These are phyloP conservation scores for Paraphaeosphaeria minitans DNA, from an alignment of 2,329 filamentous ascomycete species.

Conservation along the genomic window DNA sequence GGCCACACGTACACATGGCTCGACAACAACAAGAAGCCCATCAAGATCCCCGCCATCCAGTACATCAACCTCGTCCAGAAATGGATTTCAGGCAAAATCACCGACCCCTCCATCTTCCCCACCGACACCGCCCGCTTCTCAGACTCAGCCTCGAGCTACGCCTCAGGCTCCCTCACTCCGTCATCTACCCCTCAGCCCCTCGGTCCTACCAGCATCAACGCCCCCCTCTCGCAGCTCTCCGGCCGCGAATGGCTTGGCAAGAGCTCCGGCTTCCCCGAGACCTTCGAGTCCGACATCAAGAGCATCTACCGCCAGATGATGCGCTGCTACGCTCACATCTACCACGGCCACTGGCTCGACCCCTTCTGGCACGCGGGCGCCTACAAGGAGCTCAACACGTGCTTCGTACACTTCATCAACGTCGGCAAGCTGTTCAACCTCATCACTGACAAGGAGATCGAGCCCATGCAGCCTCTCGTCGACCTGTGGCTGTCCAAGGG, in stretches of 20 bases:
- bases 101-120: conserved; percentile 87
- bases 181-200: conserved; percentile 51
- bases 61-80: conserved; percentile 96
- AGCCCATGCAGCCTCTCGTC: conserved; percentile 94
- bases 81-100: conserved; percentile 96
- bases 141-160: conserved; percentile 57
- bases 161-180: conserved; percentile 58
- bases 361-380: conserved; percentile 56
- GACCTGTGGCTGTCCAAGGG: conserved; percentile 91
- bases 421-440: conserved; percentile 77
- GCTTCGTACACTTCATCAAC: conserved; percentile 60
- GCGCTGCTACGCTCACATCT: conserved; percentile 60
- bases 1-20: conserved; percentile 96
- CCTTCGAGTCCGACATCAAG: conserved; percentile 76
- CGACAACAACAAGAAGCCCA: conserved; percentile 82
- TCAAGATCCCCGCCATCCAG: conserved; percentile 88
- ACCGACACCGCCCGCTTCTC: conserved; percentile 77
- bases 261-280: conserved; percentile 70
- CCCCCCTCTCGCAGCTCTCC: conserved; percentile 66
- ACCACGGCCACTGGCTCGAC: conserved; percentile 58
- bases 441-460: conserved; percentile 85
- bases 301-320: conserved; percentile 62
- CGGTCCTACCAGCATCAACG: conserved; percentile 53
- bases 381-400: conserved; percentile 59
- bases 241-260: conserved; percentile 86